These are phyloP conservation scores for Penicillium dipodomyicola DNA, from an alignment of 495 filamentous ascomycete species.

Conservation along the genomic window DNA sequence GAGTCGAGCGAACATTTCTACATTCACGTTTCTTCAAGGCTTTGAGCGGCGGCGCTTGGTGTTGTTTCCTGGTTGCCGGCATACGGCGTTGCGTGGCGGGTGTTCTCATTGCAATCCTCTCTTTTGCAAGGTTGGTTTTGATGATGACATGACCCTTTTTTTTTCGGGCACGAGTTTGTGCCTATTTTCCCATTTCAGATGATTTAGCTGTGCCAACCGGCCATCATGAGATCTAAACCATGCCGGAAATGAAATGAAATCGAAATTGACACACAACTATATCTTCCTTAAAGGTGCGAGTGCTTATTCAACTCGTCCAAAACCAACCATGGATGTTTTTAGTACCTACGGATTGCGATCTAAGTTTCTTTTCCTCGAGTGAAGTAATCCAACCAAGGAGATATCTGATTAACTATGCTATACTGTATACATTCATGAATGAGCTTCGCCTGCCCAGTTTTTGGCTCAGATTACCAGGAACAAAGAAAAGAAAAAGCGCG, in stretches of 20 bases:
- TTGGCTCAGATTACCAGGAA: slow-evolving; percentile 19
- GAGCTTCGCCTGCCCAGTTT: slow-evolving; percentile 15
- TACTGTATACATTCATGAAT: slow-evolving; percentile 28
- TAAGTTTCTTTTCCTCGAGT: background rate
- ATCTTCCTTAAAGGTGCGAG: background rate
- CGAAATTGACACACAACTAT: background rate
- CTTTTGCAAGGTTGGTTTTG: slow-evolving; percentile 13
- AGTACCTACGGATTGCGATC: background rate
- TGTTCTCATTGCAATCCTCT: slow-evolving; percentile 8
- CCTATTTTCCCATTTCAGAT: slow-evolving; percentile 9
- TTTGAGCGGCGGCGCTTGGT: slow-evolving; percentile 41
- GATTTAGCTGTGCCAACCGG: slow-evolving; percentile 8
- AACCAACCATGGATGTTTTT: background rate
- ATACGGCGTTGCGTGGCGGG: slow-evolving; percentile 27
- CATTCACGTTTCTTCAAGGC: slow-evolving; percentile 18
- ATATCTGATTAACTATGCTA: slow-evolving; percentile 38
- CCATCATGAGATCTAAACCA: slow-evolving; percentile 9
- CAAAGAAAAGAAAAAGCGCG: slow-evolving; percentile 17
- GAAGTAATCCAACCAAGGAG: slow-evolving; percentile 14
- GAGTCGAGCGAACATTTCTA: slow-evolving; percentile 1
- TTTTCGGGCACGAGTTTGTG: background rate
- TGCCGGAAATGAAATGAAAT: slow-evolving; percentile 7
- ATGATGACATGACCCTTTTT: slow-evolving; percentile 23
- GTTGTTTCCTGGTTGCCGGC: slow-evolving; percentile 33
- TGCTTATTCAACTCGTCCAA: background rate